These are phyloP conservation scores for Colletotrichum viniferum DNA, from an alignment of 2,329 filamentous ascomycete genomes.

Conservation along the genomic window DNA sequence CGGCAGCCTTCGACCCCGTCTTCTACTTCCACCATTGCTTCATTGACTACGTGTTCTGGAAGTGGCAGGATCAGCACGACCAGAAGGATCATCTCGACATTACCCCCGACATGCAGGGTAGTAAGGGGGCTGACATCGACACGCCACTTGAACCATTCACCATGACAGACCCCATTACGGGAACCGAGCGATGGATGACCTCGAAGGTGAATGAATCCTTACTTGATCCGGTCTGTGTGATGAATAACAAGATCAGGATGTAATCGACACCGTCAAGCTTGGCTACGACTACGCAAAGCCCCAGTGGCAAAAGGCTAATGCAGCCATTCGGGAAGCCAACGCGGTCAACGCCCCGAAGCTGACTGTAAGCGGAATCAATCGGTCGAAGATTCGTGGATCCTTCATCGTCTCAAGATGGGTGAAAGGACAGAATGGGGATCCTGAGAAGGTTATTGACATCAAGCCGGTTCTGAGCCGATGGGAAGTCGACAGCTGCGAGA, in stretches of 20 bases:
- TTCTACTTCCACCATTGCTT: slow-evolving; percentile 37
- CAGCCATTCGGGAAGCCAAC: neutral
- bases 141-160: slow-evolving; percentile 16
- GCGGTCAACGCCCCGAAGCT: neutral
- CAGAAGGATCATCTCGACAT: neutral
- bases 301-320: neutral
- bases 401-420: slow-evolving; percentile 26
- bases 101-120: slow-evolving; percentile 14
- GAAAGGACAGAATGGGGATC: neutral
- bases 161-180: neutral
- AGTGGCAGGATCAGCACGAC: slow-evolving; percentile 29
- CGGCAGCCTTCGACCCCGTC: slow-evolving; percentile 37
- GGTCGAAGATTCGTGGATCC: slow-evolving; percentile 24
- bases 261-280: slow-evolving; percentile 5
- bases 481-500: slow-evolving; percentile 26
- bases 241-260: neutral
- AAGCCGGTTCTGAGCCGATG: slow-evolving; percentile 28
- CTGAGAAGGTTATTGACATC: neutral
- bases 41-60: slow-evolving; percentile 33
- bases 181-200: neutral
- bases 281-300: slow-evolving; percentile 19
- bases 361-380: slow-evolving; percentile 23
- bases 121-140: slow-evolving; percentile 7
- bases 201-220: neutral
- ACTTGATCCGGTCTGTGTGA: neutral